Evolutionary conservation across 371 early-diverging fungal species (phyloP).

Genomic region (Actinomucor elegans): DNA sequence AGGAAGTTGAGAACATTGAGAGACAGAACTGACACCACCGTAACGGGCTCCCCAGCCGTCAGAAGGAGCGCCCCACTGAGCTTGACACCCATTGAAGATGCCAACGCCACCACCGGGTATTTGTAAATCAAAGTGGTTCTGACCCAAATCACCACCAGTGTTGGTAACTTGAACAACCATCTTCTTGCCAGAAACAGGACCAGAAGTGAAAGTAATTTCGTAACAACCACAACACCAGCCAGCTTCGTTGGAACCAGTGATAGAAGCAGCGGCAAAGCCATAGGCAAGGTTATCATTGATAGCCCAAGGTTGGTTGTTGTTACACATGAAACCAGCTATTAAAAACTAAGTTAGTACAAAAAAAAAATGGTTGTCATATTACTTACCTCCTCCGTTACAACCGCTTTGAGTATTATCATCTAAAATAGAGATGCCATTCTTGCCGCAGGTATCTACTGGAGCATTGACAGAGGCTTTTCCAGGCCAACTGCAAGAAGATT

Average conservation of each 20-base stretch:
- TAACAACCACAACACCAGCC: conserved; percentile 50
- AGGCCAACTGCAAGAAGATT: conserved; percentile 44
- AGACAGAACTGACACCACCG: conserved; percentile 33
- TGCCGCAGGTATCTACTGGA: conserved; percentile 36
- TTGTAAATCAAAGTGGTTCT: conserved; percentile 50
- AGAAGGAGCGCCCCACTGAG: conserved; percentile 35
- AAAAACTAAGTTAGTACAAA: neutral
- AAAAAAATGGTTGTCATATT: neutral
- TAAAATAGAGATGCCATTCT: conserved; percentile 30
- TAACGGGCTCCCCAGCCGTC: conserved; percentile 45
- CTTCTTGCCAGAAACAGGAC: conserved; percentile 36
- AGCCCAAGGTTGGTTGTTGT: conserved; percentile 48
- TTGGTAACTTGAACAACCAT: conserved; percentile 52
- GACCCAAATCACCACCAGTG: conserved; percentile 42
- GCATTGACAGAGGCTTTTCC: conserved; percentile 32
- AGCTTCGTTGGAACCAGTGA: conserved; percentile 29
- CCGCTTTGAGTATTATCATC: conserved; percentile 28
- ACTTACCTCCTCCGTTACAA: conserved; percentile 35
- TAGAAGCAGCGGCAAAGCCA: conserved; percentile 47
- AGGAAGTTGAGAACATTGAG: conserved; percentile 35
- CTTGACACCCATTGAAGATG: conserved; percentile 41
- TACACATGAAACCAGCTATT: conserved; percentile 38
- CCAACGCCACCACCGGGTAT: conserved; percentile 54
- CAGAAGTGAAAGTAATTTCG: conserved; percentile 42
- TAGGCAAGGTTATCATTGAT: conserved; percentile 38